phyloP scores from a whole-genome alignment of 495 filamentous ascomycete species.

The Annulohypoxylon moriforme region DNA sequence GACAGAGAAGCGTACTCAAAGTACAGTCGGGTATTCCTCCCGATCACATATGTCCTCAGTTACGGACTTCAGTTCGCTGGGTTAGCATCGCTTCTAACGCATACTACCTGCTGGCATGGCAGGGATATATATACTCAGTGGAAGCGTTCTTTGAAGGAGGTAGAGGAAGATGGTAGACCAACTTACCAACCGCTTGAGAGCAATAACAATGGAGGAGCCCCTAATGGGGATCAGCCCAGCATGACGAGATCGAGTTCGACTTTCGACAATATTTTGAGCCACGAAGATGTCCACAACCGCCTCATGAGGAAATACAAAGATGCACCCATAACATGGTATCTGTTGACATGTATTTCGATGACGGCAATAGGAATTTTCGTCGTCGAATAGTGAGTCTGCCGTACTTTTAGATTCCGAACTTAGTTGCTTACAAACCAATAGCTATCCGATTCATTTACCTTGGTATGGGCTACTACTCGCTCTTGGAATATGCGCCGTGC shows the following conservation, averaged over 20 bases:
- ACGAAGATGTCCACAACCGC: conserved; percentile 82
- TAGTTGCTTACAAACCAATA: conserved; percentile 45
- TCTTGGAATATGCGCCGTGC: conserved; percentile 74
- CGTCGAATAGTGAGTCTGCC: conserved; percentile 73
- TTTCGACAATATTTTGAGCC: conserved; percentile 67
- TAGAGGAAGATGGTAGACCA: conserved; percentile 54
- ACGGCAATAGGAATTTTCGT: conserved; percentile 80
- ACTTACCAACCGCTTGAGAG: conserved; percentile 58
- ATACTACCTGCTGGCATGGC: conserved; percentile 79
- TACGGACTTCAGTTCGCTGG: conserved; percentile 86
- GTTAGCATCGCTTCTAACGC: conserved; percentile 75
- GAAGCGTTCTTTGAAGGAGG: conserved; percentile 64
- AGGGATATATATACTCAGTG: conserved; percentile 79
- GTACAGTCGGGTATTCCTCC: conserved; percentile 83
- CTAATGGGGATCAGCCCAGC: conserved; percentile 22
- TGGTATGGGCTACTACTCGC: conserved; percentile 85
- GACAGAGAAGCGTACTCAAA: conserved; percentile 75
- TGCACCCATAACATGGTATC: conserved; percentile 82
- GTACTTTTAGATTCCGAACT: neutral
- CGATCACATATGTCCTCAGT: conserved; percentile 83
- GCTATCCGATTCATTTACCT: conserved; percentile 77
- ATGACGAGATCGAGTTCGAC: conserved; percentile 52
- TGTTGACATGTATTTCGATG: conserved; percentile 74
- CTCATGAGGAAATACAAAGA: conserved; percentile 80
- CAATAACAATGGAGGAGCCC: conserved; percentile 33